Percentiles rank a stretch among this genome's conserved stretches.
phyloP scores from a whole-genome alignment of 352 stramenopile species.

The Phytophthora boehmeriae region DNA sequence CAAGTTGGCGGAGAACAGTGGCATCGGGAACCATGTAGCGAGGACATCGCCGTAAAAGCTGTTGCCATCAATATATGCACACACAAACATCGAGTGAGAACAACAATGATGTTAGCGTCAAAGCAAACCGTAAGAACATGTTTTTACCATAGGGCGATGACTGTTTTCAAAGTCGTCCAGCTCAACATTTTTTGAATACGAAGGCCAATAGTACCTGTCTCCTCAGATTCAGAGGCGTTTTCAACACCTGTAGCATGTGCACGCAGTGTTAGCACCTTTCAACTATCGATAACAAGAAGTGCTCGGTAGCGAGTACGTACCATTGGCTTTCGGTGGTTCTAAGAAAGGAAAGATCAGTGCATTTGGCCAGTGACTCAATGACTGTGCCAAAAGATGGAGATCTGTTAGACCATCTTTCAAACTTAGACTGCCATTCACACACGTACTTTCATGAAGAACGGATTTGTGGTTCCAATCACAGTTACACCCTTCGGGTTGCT shows the following conservation, averaged over 20 bases:
- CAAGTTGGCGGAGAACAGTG: conserved; percentile 69
- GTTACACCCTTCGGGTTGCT: conserved; percentile 55
- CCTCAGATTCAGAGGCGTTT: conserved; percentile 27
- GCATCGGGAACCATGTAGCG: conserved; percentile 61
- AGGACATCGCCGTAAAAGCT: conserved; percentile 69
- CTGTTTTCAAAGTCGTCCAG: conserved; percentile 46
- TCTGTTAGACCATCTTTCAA: background rate
- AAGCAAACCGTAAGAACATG: conserved; percentile 2
- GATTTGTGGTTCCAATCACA: conserved; percentile 85
- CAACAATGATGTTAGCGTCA: conserved; percentile 9
- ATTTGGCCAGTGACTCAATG: conserved; percentile 81
- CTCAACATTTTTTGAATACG: conserved; percentile 64
- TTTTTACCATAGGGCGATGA: conserved; percentile 43
- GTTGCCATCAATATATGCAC: background rate
- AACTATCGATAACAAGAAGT: background rate
- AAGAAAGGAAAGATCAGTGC: conserved; percentile 82
- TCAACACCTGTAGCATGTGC: conserved; percentile 11
- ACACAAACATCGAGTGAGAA: background rate
- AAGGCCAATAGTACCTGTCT: conserved; percentile 46
- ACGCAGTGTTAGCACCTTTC: background rate
- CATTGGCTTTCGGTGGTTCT: conserved; percentile 31
- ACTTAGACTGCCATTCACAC: background rate
- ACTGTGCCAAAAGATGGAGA: conserved; percentile 27
- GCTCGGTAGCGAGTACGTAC: conserved; percentile 16
- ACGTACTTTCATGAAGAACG: conserved; percentile 87